phyloP scores from a whole-genome alignment of 305 asterid genomes.

The Solanum hybrid region DNA sequence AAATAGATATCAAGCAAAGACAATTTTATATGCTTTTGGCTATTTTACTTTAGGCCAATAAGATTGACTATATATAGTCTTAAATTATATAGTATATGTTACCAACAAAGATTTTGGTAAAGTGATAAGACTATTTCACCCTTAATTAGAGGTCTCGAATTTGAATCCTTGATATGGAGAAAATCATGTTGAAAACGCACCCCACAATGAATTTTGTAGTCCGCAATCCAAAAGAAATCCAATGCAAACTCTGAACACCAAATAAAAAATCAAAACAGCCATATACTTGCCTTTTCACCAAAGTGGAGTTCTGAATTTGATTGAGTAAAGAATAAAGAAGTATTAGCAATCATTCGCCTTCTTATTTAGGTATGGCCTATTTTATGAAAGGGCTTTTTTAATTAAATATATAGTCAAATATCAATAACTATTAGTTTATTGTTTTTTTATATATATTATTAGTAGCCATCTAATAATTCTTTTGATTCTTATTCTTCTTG shows the following conservation, averaged over 20 bases:
- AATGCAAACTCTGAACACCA: rapidly evolving
- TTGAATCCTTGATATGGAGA: rapidly evolving
- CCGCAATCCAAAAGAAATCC: rapidly evolving
- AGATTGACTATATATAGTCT: neutral
- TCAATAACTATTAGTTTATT: neutral
- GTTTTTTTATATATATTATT: neutral
- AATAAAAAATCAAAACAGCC: too few relatives aligned
- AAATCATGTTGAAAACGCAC: too few relatives aligned
- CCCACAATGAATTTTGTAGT: rapidly evolving
- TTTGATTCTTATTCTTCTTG: neutral
- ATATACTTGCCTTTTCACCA: too few relatives aligned
- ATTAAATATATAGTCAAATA: neutral
- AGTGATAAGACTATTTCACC: neutral
- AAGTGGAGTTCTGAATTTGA: too few relatives aligned
- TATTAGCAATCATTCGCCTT: neutral
- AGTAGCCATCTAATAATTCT: neutral
- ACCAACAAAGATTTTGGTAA: neutral
- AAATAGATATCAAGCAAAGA: neutral
- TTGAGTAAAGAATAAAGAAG: neutral
- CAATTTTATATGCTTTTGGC: neutral
- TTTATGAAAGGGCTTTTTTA: neutral
- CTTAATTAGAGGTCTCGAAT: too few relatives aligned
- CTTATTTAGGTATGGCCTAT: neutral
- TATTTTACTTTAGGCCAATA: neutral
- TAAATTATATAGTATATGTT: neutral